Percentiles rank a stretch among this genome's conserved stretches.
Conservation (phyloP, 345 rosid species). For the Boechera divaricarpa region DNA sequence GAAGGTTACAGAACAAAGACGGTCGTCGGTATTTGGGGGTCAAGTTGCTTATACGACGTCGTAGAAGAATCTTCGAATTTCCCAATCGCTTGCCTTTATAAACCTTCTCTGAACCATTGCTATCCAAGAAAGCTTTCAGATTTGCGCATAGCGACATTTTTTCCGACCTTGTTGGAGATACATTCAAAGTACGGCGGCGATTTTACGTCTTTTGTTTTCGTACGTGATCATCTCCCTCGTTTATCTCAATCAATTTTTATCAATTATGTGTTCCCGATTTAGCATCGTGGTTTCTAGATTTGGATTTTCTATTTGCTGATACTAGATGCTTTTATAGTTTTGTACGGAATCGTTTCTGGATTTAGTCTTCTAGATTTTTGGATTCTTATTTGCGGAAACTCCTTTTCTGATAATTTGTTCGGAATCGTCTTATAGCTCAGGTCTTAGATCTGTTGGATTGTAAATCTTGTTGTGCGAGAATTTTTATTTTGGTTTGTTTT, state of each 20-base stretch:
- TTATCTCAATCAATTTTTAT: background rate
- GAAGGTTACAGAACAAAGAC: background rate
- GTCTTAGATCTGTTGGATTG: constrained; percentile 32
- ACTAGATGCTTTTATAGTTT: background rate
- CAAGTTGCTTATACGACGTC: background rate
- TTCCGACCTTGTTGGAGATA: constrained; percentile 27
- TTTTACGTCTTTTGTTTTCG: constrained; percentile 3
- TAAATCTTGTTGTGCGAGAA: background rate
- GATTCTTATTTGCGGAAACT: background rate
- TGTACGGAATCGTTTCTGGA: background rate
- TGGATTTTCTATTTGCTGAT: constrained; percentile 8
- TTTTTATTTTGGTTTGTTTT: background rate
- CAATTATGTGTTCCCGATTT: constrained; percentile 18
- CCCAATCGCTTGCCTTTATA: constrained; percentile 37
- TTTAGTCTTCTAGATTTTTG: background rate
- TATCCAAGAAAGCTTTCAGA: constrained; percentile 9
- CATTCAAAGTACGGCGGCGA: background rate
- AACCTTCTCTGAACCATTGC: constrained; percentile 18
- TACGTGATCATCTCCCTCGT: constrained; percentile 28
- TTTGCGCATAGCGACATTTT: background rate
- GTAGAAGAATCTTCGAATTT: background rate
- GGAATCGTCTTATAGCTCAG: background rate
- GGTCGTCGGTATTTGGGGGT: background rate
- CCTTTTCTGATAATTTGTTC: background rate
- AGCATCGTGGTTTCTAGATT: constrained; percentile 5